Evolutionary conservation across 108 stramenopile species (phyloP).

Genomic region (Aurantiochytrium sp.): DNA sequence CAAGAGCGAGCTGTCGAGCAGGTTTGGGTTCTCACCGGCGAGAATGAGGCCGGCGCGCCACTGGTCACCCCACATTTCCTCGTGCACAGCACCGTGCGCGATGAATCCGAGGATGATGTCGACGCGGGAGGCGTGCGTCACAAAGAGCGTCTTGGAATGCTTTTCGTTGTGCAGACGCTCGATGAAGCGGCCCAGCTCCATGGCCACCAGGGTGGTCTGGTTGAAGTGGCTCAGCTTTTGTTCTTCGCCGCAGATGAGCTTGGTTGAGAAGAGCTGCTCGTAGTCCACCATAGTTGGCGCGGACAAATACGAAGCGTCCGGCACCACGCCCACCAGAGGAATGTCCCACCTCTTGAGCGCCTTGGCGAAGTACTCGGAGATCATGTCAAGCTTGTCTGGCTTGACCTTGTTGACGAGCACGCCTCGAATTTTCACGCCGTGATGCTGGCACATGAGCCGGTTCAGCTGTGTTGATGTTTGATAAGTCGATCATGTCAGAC

Average conservation of each 20-base stretch:
- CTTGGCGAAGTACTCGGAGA: slow-evolving; percentile 47
- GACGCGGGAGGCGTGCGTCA: slow-evolving; percentile 82
- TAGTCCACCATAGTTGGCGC: slow-evolving; percentile 82
- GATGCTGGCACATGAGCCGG: slow-evolving; percentile 71
- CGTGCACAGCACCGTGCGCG: slow-evolving; percentile 69
- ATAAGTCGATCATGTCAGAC: too few relatives aligned
- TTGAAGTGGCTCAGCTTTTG: slow-evolving; percentile 78
- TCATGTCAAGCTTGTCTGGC: slow-evolving; percentile 78
- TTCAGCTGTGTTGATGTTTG: slow-evolving; percentile 66
- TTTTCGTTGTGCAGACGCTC: slow-evolving; percentile 70
- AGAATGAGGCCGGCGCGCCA: neutral
- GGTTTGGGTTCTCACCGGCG: neutral
- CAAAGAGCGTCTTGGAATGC: slow-evolving; percentile 72
- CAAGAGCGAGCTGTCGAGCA: slow-evolving; percentile 54
- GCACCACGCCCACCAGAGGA: slow-evolving; percentile 85
- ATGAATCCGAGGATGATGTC: slow-evolving; percentile 87
- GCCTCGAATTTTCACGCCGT: slow-evolving; percentile 78
- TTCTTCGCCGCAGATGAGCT: slow-evolving; percentile 66
- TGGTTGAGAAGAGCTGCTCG: slow-evolving; percentile 70
- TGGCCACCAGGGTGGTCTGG: slow-evolving; percentile 82
- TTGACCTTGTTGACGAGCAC: slow-evolving; percentile 92
- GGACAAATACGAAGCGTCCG: slow-evolving; percentile 81
- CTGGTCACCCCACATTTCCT: slow-evolving; percentile 55
- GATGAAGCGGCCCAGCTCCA: slow-evolving; percentile 74
- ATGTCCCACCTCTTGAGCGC: slow-evolving; percentile 70